phyloP scores from a whole-genome alignment of 164 flowering plant species.

The Brasenia schreberi region DNA sequence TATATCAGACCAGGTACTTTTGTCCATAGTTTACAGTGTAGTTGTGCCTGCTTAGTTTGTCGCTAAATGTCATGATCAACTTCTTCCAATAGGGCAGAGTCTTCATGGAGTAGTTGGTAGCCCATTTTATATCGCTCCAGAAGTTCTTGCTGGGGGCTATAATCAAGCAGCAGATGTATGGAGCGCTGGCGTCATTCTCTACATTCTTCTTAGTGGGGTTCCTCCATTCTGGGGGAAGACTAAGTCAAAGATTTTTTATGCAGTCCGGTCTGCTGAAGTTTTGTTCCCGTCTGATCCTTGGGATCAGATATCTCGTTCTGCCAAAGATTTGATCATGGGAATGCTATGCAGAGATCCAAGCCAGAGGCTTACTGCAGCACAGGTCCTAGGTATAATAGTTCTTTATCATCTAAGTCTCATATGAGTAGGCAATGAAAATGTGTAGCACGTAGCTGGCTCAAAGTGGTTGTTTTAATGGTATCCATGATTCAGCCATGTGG shows the following conservation, averaged over 20 bases:
- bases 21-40: conserved; percentile 14
- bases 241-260: conserved; percentile 65
- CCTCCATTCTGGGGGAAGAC: conserved; percentile 93
- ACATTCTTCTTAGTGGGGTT: conserved; percentile 69
- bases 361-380: conserved; percentile 46
- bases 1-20: conserved; percentile 64
- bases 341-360: conserved; percentile 70
- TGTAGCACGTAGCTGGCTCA: neutral
- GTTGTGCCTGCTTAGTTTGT: neutral
- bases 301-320: conserved; percentile 48
- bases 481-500: neutral
- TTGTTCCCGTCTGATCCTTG: conserved; percentile 55
- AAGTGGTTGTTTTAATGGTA: neutral
- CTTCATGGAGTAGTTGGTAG: conserved; percentile 71
- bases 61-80: neutral
- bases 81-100: conserved; percentile 32
- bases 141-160: conserved; percentile 68
- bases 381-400: conserved; percentile 57
- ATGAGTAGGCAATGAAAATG: neutral
- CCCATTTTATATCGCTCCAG: conserved; percentile 81
- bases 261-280: conserved; percentile 67
- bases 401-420: neutral
- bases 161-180: conserved; percentile 73
- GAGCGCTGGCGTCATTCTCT: conserved; percentile 88
- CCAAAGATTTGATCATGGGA: conserved; percentile 50